Conservation (phyloP, 208 protist genomes). For the Entamoeba histolytica region DNA sequence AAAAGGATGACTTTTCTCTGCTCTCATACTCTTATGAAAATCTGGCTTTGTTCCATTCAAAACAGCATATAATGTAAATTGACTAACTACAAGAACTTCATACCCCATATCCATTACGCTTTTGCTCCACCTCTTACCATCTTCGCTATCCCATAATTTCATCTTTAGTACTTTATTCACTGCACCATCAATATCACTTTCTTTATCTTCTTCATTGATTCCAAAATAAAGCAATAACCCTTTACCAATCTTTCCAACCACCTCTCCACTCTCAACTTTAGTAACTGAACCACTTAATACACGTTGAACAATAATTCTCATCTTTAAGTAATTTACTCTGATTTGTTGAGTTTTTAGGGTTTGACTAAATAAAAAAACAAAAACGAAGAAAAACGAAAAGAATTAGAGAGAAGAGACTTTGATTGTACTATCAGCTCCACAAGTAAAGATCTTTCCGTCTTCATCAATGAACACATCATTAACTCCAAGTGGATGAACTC, state of each 20-base stretch:
- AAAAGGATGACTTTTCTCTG: not conserved
- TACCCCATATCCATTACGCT: not conserved
- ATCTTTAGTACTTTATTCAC: not conserved
- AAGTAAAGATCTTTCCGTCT: not conserved
- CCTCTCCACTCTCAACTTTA: not conserved
- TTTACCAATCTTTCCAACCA: not conserved
- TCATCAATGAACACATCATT: not conserved
- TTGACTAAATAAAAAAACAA: too few relatives aligned
- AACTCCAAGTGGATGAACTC: not conserved
- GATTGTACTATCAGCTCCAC: not conserved
- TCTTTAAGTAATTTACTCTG: not conserved
- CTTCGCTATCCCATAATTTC: not conserved
- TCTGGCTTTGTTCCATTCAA: not conserved
- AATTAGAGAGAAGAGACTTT: not conserved
- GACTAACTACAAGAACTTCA: not conserved
- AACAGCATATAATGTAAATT: not conserved
- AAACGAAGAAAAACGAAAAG: not conserved
- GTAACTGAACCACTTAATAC: not conserved
- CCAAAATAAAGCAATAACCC: not conserved
- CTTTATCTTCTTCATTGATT: not conserved
- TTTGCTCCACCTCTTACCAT: not conserved
- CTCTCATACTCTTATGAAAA: not conserved
- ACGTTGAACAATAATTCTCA: not conserved
- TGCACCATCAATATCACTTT: not conserved
- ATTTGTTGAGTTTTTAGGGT: too few relatives aligned